These are phyloP conservation scores for Beauveria pseudobassiana DNA, from an alignment of 2,329 filamentous ascomycete genomes.

Conservation along the genomic window DNA sequence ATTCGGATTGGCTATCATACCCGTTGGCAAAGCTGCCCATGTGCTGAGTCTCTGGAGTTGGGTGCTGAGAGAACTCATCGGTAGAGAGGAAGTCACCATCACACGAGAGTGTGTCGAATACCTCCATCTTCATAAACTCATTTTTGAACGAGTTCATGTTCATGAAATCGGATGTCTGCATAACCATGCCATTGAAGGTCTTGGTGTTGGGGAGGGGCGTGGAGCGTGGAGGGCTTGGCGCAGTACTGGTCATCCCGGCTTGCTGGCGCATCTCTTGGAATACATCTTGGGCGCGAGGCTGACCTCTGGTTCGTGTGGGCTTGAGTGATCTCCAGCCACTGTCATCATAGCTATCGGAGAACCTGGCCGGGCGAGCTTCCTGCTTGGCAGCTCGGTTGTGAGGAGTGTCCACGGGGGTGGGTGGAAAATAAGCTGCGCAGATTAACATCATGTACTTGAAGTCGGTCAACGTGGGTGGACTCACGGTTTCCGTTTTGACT, in stretches of 20 bases:
- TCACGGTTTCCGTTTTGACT: constrained; percentile 53
- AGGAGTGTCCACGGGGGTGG: constrained; percentile 61
- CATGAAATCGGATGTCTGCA: constrained; percentile 51
- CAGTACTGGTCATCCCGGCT: constrained; percentile 41
- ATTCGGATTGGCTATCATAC: constrained; percentile 37
- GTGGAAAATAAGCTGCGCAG: constrained; percentile 51
- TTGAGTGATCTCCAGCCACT: constrained; percentile 61
- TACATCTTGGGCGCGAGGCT: constrained; percentile 39
- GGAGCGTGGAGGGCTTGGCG: constrained; percentile 49
- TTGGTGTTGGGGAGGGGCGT: constrained; percentile 39
- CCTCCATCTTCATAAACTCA: constrained; percentile 36
- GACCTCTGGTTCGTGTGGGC: constrained; percentile 37
- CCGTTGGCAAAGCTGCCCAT: constrained; percentile 33
- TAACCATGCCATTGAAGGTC: constrained; percentile 40
- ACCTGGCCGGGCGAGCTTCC: constrained; percentile 38
- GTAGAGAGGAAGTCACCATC: constrained; percentile 31
- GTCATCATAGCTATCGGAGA: constrained; percentile 55
- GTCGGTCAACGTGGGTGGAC: constrained; percentile 19
- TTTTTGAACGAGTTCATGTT: constrained; percentile 40
- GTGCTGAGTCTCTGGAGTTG: constrained; percentile 45
- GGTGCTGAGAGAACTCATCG: constrained; percentile 40
- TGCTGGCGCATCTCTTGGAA: constrained; percentile 54
- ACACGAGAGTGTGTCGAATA: constrained; percentile 26
- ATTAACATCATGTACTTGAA: neutral
- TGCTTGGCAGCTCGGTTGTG: constrained; percentile 39